phyloP scores from a whole-genome alignment of 768 basidiomycete genomes.

The Crepidotus variabilis region DNA sequence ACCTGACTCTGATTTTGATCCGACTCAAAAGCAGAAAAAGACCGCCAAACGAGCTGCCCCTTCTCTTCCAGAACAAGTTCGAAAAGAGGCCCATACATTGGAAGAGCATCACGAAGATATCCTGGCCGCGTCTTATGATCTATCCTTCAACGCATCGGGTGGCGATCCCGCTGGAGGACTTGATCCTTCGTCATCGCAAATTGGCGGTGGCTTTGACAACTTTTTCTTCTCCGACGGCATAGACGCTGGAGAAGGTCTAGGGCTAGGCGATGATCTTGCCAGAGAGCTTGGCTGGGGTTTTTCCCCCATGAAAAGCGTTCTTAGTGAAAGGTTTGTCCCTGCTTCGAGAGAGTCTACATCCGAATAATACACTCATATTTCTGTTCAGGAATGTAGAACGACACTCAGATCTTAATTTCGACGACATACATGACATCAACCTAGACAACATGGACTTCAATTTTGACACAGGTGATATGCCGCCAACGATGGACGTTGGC shows the following conservation, averaged over 20 bases:
- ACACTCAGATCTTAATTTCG: constrained; percentile 9
- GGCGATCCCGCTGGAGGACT: constrained; percentile 15
- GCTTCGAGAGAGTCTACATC: neutral
- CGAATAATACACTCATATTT: neutral
- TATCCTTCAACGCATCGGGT: constrained; percentile 45
- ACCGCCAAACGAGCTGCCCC: constrained; percentile 25
- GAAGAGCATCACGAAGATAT: constrained; percentile 68
- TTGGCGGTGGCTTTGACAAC: constrained; percentile 47
- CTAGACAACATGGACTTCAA: constrained; percentile 23
- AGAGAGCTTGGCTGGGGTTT: constrained; percentile 71
- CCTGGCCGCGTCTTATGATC: constrained; percentile 62
- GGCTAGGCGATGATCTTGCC: constrained; percentile 66
- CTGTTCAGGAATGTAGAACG: neutral
- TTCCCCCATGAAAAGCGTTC: constrained; percentile 24
- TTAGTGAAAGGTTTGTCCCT: constrained; percentile 10
- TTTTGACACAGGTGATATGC: constrained; percentile 12
- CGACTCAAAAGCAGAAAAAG: constrained; percentile 16
- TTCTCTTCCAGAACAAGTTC: constrained; percentile 37
- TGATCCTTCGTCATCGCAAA: constrained; percentile 54
- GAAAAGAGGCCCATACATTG: constrained; percentile 61
- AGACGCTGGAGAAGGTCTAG: constrained; percentile 43
- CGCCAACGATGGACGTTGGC: constrained; percentile 1
- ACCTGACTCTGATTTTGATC: constrained; percentile 50
- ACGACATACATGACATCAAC: neutral
- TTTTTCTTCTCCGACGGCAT: constrained; percentile 53